Evolutionary conservation across 768 basidiomycete genomes (phyloP), one percentile per base, ranked within the genome.

Genomic region (Austroboletus eburneus): DNA sequence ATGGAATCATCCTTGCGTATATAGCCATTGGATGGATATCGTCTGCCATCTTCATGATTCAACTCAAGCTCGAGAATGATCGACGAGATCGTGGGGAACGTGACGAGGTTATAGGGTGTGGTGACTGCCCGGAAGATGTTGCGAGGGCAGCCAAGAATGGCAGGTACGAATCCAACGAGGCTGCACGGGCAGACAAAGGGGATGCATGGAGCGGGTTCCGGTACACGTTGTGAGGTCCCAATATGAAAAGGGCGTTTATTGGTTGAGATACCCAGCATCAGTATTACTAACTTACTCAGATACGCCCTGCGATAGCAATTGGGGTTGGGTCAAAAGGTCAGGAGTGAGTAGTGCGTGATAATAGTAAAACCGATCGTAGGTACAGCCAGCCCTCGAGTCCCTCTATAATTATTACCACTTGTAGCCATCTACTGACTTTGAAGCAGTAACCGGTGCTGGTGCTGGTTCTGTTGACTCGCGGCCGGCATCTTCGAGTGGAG

Each of bases 141-240:
- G 37, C 27, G n/a, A 59, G 46, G 39, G 58, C 48, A n/a, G 38
- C 32, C 42, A 68, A 65, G 37, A 85, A 85, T 55, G 83, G 83
- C 3, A 66, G 55, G 21, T 87, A 74, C 54, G 69, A 69, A 42
- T 79, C 71, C 42, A 66, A 79, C 12, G 74, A 79, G 35, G 78
- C 75, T 18, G 85, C 84, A 16, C 74, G 73, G 51, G 68, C 63
- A 20, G 56, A 69, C 63, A 86, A 83, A 56, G 85, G 85, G 3
- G 86, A 87, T 54, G 62, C 72, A 42, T 87, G 84, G 85, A 87
- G 84, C 57, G 83, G 85, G n/a, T 87, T 85, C 63, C 72, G 80
- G 49, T 87, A 87, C 65, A 76, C 72, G 2, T 55, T 79, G 36
- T 83, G 46, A 23, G 20, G 18, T 34, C 10, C 17, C 17, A 20